Evolutionary conservation across 2,329 filamentous ascomycete genomes (phyloP).

Genomic region (Tolypocladium paradoxum): DNA sequence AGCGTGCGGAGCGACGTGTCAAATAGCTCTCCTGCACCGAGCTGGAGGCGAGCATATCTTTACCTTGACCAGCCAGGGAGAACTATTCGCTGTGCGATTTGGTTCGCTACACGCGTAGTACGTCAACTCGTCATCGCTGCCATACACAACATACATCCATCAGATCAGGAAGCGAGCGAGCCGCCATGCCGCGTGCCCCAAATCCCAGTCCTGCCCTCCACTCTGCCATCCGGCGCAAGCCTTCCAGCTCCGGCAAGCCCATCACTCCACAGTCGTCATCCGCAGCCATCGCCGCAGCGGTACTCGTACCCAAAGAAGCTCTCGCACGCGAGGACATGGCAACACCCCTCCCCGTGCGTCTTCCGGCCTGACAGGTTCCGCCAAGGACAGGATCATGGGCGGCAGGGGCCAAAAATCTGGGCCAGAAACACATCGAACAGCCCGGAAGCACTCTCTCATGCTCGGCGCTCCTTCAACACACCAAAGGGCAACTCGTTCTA

Average conservation of each 20-base stretch:
- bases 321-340: background rate
- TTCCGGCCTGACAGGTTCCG: background rate
- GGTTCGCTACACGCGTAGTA: background rate
- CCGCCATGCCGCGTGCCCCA: background rate
- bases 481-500: conserved; percentile 20
- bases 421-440: background rate
- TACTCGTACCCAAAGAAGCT: background rate
- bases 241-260: background rate
- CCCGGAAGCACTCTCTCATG: background rate
- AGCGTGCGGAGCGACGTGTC: too few species aligned
- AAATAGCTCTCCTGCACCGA: too few species aligned
- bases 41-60: too few species aligned
- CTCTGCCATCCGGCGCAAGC: background rate
- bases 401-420: background rate
- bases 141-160: background rate
- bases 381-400: background rate
- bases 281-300: background rate
- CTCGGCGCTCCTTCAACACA: conserved; percentile 5
- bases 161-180: background rate
- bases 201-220: background rate
- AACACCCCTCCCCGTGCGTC: background rate
- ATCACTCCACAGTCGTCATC: background rate
- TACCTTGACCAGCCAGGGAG: too few species aligned
- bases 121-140: background rate
- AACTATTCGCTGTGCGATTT: background rate